phyloP scores from a whole-genome alignment of 768 basidiomycete species.

The Termitomyces sp. region DNA sequence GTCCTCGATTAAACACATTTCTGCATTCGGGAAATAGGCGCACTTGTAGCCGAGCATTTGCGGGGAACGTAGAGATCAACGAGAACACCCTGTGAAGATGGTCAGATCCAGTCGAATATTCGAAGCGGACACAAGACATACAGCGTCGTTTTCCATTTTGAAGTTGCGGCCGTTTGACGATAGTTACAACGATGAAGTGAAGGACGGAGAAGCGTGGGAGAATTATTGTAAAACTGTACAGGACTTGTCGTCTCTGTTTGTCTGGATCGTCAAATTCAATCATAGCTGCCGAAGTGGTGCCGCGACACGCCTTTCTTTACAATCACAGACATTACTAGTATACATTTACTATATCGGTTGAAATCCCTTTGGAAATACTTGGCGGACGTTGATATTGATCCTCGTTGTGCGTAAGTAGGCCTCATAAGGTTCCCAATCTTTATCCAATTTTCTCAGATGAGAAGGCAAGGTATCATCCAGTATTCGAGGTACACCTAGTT shows the following conservation, averaged over 20 bases:
- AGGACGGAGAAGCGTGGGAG: conserved; percentile 29
- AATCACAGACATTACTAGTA: neutral
- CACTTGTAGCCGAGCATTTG: conserved; percentile 97
- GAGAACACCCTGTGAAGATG: conserved; percentile 74
- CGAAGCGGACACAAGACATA: conserved; percentile 29
- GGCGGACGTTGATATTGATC: conserved; percentile 90
- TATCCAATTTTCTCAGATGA: conserved; percentile 38
- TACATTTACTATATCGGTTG: conserved; percentile 15
- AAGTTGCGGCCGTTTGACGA: conserved; percentile 14
- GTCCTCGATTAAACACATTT: conserved; percentile 2
- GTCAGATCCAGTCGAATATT: neutral
- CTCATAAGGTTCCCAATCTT: conserved; percentile 57
- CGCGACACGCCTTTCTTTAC: neutral
- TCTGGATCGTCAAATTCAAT: neutral
- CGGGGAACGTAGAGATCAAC: conserved; percentile 99
- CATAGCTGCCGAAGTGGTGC: conserved; percentile 2
- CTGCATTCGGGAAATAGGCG: conserved; percentile 27
- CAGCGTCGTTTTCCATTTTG: conserved; percentile 89
- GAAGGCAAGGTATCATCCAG: conserved; percentile 74
- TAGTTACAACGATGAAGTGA: conserved; percentile 16
- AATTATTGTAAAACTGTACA: conserved; percentile 32
- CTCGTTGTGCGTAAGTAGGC: conserved; percentile 64
- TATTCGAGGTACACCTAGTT: conserved; percentile 78
- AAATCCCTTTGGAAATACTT: conserved; percentile 79
- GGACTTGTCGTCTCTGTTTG: conserved; percentile 13